These are phyloP conservation scores for Rhazya stricta DNA, from an alignment of 257 asterid genomes.

Conservation along the genomic window DNA sequence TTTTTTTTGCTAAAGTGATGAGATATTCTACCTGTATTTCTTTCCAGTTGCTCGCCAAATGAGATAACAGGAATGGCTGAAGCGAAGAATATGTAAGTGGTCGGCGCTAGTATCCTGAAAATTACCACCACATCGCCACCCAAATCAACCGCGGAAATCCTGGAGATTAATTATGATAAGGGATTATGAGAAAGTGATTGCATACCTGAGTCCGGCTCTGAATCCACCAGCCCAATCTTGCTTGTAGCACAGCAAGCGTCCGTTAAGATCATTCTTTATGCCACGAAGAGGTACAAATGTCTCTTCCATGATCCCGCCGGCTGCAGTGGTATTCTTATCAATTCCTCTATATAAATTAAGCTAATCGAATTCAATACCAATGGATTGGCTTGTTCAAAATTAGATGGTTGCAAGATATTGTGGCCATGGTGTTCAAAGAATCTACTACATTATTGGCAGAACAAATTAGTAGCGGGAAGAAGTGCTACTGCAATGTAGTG, in stretches of 20 bases:
- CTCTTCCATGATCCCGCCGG: conserved; percentile 11
- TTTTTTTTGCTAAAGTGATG: too few relatives aligned
- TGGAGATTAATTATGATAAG: background rate
- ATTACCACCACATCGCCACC: background rate
- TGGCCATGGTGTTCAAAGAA: too few relatives aligned
- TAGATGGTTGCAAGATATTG: too few relatives aligned
- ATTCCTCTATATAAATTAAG: too few relatives aligned
- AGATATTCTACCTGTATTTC: conserved; percentile 21
- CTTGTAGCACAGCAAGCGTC: conserved; percentile 23
- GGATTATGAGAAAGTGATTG: background rate
- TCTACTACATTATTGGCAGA: too few relatives aligned
- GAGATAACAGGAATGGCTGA: conserved; percentile 32
- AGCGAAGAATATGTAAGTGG: conserved; percentile 29
- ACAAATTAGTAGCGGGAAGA: too few relatives aligned
- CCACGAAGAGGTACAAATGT: conserved; percentile 20
- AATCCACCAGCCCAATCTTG: conserved; percentile 28
- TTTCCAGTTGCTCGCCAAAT: conserved; percentile 29
- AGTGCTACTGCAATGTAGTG: too few relatives aligned
- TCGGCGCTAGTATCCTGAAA: conserved; percentile 28
- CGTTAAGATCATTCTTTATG: conserved; percentile 16
- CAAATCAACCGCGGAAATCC: too few relatives aligned
- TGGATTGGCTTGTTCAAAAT: too few relatives aligned
- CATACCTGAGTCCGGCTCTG: conserved; percentile 22
- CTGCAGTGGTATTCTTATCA: too few relatives aligned
- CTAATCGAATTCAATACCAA: too few relatives aligned